Conservation (phyloP, 225 moss, liverwort and hornwort genomes). For the Physcomitrellopsis africana region DNA sequence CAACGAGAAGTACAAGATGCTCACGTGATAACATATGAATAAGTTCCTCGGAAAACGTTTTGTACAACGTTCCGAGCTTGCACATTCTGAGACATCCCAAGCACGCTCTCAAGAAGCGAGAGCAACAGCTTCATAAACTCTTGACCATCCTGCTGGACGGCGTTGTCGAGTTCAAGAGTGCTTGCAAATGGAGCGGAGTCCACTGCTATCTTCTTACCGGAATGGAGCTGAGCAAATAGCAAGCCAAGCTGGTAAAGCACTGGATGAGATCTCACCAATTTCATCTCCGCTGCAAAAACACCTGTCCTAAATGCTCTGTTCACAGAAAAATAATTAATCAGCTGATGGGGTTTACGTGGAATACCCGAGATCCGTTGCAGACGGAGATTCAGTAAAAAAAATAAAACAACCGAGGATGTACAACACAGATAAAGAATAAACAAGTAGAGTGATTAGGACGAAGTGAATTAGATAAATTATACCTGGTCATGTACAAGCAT, state of each 20-base stretch:
- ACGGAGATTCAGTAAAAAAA: neutral
- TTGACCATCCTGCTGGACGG: slow-evolving; percentile 98
- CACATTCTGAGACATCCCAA: slow-evolving; percentile 75
- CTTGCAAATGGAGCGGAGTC: slow-evolving; percentile 98
- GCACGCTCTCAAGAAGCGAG: slow-evolving; percentile 89
- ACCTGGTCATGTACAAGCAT: slow-evolving; percentile 91
- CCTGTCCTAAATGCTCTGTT: slow-evolving; percentile 90
- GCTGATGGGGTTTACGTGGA: slow-evolving; percentile 3
- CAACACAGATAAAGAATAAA: slow-evolving; percentile 7
- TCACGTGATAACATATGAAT: slow-evolving; percentile 98
- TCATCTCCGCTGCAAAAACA: slow-evolving; percentile 93
- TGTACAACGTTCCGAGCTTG: slow-evolving; percentile 92
- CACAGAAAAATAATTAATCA: slow-evolving; percentile 41
- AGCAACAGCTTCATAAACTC: slow-evolving; percentile 95
- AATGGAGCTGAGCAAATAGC: slow-evolving; percentile 93
- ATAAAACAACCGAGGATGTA: neutral
- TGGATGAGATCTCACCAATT: slow-evolving; percentile 83
- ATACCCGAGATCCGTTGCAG: slow-evolving; percentile 11
- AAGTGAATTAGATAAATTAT: slow-evolving; percentile 1
- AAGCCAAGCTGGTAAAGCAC: slow-evolving; percentile 94
- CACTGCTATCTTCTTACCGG: slow-evolving; percentile 90
- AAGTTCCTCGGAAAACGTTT: slow-evolving; percentile 91
- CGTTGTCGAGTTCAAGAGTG: slow-evolving; percentile 96
- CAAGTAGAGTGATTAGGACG: neutral
- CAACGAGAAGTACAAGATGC: slow-evolving; percentile 26